Evolutionary conservation across 2,329 filamentous ascomycete genomes (phyloP).

Genomic region (Periconia sp.): DNA sequence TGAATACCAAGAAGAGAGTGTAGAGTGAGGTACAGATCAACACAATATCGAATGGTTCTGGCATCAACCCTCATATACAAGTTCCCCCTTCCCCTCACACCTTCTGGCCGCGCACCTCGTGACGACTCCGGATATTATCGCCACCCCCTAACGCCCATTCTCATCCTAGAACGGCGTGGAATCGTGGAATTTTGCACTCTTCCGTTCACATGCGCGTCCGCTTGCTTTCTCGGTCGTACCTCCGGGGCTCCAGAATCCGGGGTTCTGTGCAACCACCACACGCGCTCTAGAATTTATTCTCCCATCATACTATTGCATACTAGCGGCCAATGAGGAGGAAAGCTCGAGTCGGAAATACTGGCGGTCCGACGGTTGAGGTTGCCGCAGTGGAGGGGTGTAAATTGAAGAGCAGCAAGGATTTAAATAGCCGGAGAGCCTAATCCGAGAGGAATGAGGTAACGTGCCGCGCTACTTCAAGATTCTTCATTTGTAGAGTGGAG

Average conservation of each 20-base stretch:
- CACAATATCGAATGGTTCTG: neutral
- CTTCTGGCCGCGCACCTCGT: conserved; percentile 7
- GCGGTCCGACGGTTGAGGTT: conserved; percentile 25
- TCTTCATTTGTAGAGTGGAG: neutral
- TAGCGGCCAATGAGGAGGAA: conserved; percentile 7
- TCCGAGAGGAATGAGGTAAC: conserved; percentile 6
- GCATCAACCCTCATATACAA: conserved; percentile 14
- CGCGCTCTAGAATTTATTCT: conserved; percentile 1
- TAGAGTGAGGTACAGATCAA: too few relatives aligned
- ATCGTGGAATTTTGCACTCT: conserved; percentile 4
- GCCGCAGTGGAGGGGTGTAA: conserved; percentile 21
- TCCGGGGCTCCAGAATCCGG: conserved; percentile 19
- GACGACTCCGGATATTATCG: conserved; percentile 16
- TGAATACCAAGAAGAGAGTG: too few relatives aligned
- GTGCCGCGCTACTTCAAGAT: neutral
- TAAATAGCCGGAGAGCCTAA: conserved; percentile 27
- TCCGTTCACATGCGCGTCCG: conserved; percentile 14
- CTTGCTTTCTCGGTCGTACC: conserved; percentile 7
- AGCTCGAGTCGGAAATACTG: conserved; percentile 9
- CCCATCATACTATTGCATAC: conserved; percentile 4
- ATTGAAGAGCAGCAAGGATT: conserved; percentile 34
- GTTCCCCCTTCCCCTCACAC: neutral
- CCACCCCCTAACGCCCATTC: neutral
- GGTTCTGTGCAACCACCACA: conserved; percentile 16
- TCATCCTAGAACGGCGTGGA: neutral